A percentile compares a stretch with the other conserved stretches of the same genome.
Evolutionary conservation across 179 eudicot species (phyloP).

Genomic region (Beta corolliflora): DNA sequence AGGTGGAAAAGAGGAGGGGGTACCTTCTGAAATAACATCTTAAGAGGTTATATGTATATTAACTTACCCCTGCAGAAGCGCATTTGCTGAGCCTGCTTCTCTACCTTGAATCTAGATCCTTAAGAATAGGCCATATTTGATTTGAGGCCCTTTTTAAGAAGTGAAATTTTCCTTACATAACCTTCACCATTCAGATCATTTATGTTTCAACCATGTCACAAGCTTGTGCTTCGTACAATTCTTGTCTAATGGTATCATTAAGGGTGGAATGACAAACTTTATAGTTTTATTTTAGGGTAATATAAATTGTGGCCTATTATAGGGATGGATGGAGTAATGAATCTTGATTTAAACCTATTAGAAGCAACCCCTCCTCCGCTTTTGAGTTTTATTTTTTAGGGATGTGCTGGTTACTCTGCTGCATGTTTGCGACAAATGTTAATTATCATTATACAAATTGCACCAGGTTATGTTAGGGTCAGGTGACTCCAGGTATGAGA

Average conservation of each 20-base stretch:
- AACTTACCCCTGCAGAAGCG: neutral
- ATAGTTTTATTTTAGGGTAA: neutral
- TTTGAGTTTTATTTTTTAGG: neutral
- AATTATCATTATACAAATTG: conserved; percentile 3
- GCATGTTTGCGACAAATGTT: neutral
- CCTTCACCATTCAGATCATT: too few species aligned
- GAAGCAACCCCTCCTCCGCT: neutral
- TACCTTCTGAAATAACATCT: neutral
- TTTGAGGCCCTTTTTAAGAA: too few species aligned
- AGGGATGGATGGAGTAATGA: neutral
- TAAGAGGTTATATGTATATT: neutral
- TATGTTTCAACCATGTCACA: too few species aligned
- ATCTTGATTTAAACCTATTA: neutral
- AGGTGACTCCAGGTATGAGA: conserved; percentile 77
- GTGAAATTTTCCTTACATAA: too few species aligned
- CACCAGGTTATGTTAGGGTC: conserved; percentile 94
- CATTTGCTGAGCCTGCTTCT: neutral
- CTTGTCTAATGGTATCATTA: too few species aligned
- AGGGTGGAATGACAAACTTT: too few species aligned
- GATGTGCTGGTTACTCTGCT: neutral
- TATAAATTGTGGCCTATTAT: too few species aligned
- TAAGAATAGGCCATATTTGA: neutral
- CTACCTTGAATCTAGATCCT: neutral
- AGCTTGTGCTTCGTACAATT: too few species aligned
- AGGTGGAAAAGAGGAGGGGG: neutral